Conservation (phyloP, 805 yeast genomes). For the Jamesozyma jinghongensis region DNA sequence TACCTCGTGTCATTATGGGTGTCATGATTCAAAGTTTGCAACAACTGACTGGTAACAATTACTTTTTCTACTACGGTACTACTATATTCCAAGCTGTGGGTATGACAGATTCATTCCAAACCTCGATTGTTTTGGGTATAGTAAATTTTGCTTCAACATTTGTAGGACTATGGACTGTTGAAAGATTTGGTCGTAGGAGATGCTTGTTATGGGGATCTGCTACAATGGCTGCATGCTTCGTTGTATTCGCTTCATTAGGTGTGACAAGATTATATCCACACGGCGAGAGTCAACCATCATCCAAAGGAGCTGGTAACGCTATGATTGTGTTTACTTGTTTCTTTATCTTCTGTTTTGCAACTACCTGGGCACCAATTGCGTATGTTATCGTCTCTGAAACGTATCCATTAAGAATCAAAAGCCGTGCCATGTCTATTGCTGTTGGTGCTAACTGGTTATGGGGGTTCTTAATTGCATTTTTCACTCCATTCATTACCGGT, state of each 20-base stretch:
- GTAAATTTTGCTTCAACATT: conserved; percentile 1
- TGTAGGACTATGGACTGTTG: conserved; percentile 2
- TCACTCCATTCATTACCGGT: background rate
- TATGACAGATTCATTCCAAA: conserved; percentile 1
- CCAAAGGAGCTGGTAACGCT: conserved; percentile 1
- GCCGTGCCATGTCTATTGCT: conserved; percentile 1
- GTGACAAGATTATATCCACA: background rate
- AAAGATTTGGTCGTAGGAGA: conserved; percentile 1
- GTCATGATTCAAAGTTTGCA: conserved; percentile 1
- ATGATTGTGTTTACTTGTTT: conserved; percentile 1
- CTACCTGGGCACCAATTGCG: conserved; percentile 1
- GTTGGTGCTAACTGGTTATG: conserved; percentile 1
- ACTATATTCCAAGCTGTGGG: conserved; percentile 1
- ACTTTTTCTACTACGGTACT: conserved; percentile 1
- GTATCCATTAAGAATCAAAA: background rate
- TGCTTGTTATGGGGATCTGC: conserved; percentile 3
- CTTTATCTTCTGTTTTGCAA: conserved; percentile 1
- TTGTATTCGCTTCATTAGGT: conserved; percentile 1
- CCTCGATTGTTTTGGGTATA: background rate
- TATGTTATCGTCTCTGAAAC: conserved; percentile 28
- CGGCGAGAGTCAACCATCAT: background rate
- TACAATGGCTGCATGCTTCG: conserved; percentile 1
- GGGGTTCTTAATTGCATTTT: conserved; percentile 18
- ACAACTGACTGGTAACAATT: conserved; percentile 2
- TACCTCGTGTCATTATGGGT: conserved; percentile 2